Percentiles rank a stretch among this genome's conserved stretches.
phyloP scores from a whole-genome alignment of 2,329 filamentous ascomycete genomes.

The Ceratocystis destructans region DNA sequence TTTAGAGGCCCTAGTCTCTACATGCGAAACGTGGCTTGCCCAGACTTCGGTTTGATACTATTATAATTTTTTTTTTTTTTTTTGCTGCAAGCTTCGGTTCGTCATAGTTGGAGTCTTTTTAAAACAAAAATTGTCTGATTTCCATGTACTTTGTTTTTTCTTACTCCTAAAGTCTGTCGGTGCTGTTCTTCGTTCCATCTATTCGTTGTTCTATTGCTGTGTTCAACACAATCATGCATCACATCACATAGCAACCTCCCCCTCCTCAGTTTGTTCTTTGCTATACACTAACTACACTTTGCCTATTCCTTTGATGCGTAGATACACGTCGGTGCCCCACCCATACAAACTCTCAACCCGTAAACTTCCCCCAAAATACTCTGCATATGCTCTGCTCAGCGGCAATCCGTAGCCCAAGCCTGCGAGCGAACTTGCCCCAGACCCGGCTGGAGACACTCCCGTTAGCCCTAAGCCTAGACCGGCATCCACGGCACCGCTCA shows the following conservation, averaged over 20 bases:
- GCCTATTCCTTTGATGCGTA: conserved; percentile 49
- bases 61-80: too few species aligned
- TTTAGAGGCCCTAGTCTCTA: too few species aligned
- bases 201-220: too few species aligned
- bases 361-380: conserved; percentile 95
- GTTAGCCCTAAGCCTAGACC: conserved; percentile 45
- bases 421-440: conserved; percentile 70
- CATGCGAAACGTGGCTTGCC: too few species aligned
- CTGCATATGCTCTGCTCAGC: conserved; percentile 80
- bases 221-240: too few species aligned
- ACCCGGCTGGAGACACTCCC: conserved; percentile 29
- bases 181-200: too few species aligned
- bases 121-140: neutral
- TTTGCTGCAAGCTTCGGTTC: too few species aligned
- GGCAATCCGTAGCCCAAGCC: conserved; percentile 88
- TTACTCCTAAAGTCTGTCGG: too few species aligned
- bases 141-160: neutral
- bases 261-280: neutral
- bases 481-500: conserved; percentile 40
- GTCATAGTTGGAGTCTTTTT: too few species aligned
- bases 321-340: conserved; percentile 67
- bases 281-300: conserved; percentile 28
- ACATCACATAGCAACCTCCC: too few species aligned
- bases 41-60: too few species aligned
- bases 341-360: conserved; percentile 90